These are phyloP conservation scores for Entophlyctis luteolus DNA, from an alignment of 192 early-diverging fungal genomes.

Conservation along the genomic window DNA sequence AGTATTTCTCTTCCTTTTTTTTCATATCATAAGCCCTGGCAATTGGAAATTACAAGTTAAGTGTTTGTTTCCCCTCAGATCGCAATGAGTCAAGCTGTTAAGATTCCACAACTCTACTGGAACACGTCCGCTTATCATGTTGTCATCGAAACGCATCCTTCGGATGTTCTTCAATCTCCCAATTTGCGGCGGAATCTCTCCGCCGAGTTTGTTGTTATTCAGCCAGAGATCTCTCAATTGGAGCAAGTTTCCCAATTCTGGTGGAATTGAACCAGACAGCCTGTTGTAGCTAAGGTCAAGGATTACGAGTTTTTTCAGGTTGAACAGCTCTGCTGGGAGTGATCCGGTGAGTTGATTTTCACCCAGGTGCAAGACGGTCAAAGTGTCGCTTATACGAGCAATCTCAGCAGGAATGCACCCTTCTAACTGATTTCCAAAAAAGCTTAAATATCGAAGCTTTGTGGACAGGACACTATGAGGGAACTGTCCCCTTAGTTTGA, in stretches of 20 bases:
- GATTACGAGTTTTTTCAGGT: slow-evolving; percentile 1
- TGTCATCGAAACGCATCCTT: slow-evolving; percentile 18
- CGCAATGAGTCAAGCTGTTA: background rate
- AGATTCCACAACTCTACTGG: slow-evolving; percentile 6
- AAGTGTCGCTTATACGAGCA: background rate
- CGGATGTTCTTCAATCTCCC: background rate
- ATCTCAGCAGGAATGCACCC: background rate
- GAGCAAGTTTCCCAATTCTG: background rate
- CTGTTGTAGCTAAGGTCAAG: slow-evolving; percentile 24
- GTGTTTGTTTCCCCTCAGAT: slow-evolving; percentile 1
- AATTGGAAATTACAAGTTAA: slow-evolving; percentile 15
- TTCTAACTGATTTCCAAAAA: too few relatives aligned
- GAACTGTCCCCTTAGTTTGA: too few relatives aligned
- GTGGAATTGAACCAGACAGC: slow-evolving; percentile 21
- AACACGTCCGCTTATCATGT: slow-evolving; percentile 12
- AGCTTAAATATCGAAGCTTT: too few relatives aligned
- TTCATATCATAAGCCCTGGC: background rate
- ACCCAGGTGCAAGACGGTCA: slow-evolving; percentile 10
- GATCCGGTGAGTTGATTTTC: slow-evolving; percentile 16
- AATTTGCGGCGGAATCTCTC: slow-evolving; percentile 13
- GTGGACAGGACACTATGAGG: too few relatives aligned
- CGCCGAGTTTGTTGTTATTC: slow-evolving; percentile 4
- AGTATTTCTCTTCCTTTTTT: background rate
- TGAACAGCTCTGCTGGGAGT: slow-evolving; percentile 18
- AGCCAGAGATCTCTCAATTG: slow-evolving; percentile 4